These are phyloP conservation scores for Alternaria triticimaculans DNA, from an alignment of 2,329 filamentous ascomycete species.

Conservation along the genomic window DNA sequence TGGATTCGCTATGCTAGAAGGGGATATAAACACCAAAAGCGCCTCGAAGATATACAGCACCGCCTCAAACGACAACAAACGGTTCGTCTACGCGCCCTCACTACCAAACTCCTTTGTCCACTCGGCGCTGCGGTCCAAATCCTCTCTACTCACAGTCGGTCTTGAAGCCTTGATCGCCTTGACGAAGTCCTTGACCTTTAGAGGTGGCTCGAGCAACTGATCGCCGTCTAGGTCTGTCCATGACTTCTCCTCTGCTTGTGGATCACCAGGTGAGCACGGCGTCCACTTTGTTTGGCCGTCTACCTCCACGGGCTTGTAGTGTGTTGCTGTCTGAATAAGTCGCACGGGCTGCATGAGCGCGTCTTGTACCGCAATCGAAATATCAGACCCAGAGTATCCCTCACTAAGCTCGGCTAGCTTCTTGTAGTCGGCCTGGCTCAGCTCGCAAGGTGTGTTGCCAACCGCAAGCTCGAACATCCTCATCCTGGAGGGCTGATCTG, in stretches of 20 bases:
- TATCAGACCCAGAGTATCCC: slow-evolving; percentile 96
- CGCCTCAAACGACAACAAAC: neutral
- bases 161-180: slow-evolving; percentile 87
- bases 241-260: slow-evolving; percentile 86
- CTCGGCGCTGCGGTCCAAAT: slow-evolving; percentile 82
- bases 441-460: slow-evolving; percentile 87
- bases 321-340: slow-evolving; percentile 95
- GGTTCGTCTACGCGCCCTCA: slow-evolving; percentile 68
- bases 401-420: slow-evolving; percentile 82
- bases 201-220: slow-evolving; percentile 81
- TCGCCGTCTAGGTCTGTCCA: slow-evolving; percentile 89
- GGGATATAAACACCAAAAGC: slow-evolving; percentile 19
- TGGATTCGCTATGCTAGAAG: slow-evolving; percentile 15
- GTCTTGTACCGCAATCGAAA: slow-evolving; percentile 92
- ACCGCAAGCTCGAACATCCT: slow-evolving; percentile 96
- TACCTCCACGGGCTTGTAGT: slow-evolving; percentile 88
- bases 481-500: slow-evolving; percentile 84
- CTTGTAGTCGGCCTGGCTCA: slow-evolving; percentile 79
- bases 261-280: slow-evolving; percentile 91
- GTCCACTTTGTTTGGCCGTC: slow-evolving; percentile 74
- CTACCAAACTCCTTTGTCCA: slow-evolving; percentile 98
- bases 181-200: slow-evolving; percentile 90
- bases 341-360: slow-evolving; percentile 97
- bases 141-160: slow-evolving; percentile 88
- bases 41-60: slow-evolving; percentile 12